These are phyloP conservation scores for Pezicula neosporulosa DNA, from an alignment of 2,329 filamentous ascomycete species.

Conservation along the genomic window DNA sequence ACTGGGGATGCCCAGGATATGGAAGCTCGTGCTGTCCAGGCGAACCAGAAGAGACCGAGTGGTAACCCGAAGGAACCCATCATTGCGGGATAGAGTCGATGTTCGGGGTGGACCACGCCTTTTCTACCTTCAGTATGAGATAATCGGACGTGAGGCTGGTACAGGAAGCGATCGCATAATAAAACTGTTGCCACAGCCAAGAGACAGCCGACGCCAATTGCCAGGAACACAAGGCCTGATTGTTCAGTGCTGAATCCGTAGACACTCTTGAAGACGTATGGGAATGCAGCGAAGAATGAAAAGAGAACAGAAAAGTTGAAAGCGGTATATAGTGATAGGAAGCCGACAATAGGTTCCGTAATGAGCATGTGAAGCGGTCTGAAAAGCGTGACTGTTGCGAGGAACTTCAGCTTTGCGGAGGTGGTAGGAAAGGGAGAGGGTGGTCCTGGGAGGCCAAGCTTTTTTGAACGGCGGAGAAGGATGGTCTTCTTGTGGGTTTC, in stretches of 20 bases:
- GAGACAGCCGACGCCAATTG: constrained; percentile 36
- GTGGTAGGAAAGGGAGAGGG: constrained; percentile 35
- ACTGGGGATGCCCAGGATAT: constrained; percentile 48
- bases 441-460: constrained; percentile 36
- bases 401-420: constrained; percentile 41
- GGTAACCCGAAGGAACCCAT: constrained; percentile 48
- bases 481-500: constrained; percentile 34
- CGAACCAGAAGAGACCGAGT: constrained; percentile 55
- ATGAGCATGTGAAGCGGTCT: constrained; percentile 37
- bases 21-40: constrained; percentile 44
- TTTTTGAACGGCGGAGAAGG: constrained; percentile 11
- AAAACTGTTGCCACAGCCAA: constrained; percentile 38
- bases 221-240: constrained; percentile 34
- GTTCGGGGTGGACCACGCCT: constrained; percentile 43
- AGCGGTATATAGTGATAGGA: constrained; percentile 31
- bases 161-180: constrained; percentile 39
- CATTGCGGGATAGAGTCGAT: constrained; percentile 56
- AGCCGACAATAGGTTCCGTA: constrained; percentile 30
- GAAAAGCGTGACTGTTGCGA: constrained; percentile 28
- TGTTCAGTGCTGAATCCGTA: constrained; percentile 33
- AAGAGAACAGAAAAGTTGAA: constrained; percentile 35
- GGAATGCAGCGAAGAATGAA: constrained; percentile 36
- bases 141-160: constrained; percentile 23
- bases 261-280: constrained; percentile 32
- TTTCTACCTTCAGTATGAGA: constrained; percentile 6